These are phyloP conservation scores for Trypanosoma platydactyli DNA, from an alignment of 208 protist genomes.

Conservation along the genomic window DNA sequence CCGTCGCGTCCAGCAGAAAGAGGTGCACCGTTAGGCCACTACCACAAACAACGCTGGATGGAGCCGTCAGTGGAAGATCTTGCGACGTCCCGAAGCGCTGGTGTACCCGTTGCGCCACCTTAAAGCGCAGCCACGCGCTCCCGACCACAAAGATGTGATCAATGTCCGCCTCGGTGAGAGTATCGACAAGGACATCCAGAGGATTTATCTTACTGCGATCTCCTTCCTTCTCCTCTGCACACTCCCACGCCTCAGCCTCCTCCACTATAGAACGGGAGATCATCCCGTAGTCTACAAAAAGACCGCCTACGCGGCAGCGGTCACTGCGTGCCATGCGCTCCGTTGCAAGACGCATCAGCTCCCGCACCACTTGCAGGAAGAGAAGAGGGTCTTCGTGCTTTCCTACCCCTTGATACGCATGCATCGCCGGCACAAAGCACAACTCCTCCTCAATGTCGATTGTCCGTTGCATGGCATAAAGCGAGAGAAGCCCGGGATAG, in stretches of 20 bases:
- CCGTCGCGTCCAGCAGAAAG: slow-evolving; percentile 52
- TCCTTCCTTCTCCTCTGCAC: slow-evolving; percentile 26
- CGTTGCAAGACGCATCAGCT: slow-evolving; percentile 32
- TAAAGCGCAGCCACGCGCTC: slow-evolving; percentile 68
- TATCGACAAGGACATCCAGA: slow-evolving; percentile 56
- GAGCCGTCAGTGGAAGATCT: slow-evolving; percentile 23
- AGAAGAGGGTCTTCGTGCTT: slow-evolving; percentile 34
- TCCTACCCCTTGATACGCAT: slow-evolving; percentile 33
- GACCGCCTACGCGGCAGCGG: slow-evolving; percentile 60
- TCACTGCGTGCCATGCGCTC: slow-evolving; percentile 59
- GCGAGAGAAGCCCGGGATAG: slow-evolving; percentile 38
- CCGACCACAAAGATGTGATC: slow-evolving; percentile 70
- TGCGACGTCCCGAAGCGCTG: slow-evolving; percentile 32
- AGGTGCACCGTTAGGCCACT: slow-evolving; percentile 38
- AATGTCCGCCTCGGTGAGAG: slow-evolving; percentile 47
- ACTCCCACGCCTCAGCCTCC: slow-evolving; percentile 36
- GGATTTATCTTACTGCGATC: slow-evolving; percentile 34
- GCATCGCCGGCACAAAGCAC: slow-evolving; percentile 48
- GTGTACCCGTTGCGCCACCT: slow-evolving; percentile 55
- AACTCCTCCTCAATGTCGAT: slow-evolving; percentile 64
- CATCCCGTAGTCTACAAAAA: slow-evolving; percentile 75
- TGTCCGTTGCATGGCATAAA: slow-evolving; percentile 57
- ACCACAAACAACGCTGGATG: slow-evolving; percentile 27
- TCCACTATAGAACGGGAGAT: slow-evolving; percentile 31
- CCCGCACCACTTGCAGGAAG: slow-evolving; percentile 40